phyloP scores from a whole-genome alignment of 768 basidiomycete genomes.

The Boletus sp. region DNA sequence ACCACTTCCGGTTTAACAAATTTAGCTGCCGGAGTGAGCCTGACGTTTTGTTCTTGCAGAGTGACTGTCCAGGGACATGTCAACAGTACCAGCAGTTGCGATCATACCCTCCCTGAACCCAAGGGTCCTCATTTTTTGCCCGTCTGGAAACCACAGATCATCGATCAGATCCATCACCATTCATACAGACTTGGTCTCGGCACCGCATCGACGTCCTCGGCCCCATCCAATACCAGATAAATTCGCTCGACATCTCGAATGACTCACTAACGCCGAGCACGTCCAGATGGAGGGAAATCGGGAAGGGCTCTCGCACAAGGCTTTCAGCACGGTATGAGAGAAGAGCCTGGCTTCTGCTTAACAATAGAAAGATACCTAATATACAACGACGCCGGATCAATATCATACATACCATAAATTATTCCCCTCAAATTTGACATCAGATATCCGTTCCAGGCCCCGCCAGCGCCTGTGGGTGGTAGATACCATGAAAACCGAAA shows the following conservation, averaged over 20 bases:
- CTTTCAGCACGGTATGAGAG: neutral
- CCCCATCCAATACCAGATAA: neutral
- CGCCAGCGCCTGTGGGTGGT: conserved; percentile 4
- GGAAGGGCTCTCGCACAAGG: neutral
- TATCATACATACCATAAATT: neutral
- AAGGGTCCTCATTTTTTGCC: neutral
- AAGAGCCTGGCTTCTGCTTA: neutral
- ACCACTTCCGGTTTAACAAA: neutral
- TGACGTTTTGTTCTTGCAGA: neutral
- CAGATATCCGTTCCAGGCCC: conserved; percentile 23
- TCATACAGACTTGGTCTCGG: neutral
- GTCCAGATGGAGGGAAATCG: neutral
- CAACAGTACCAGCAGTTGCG: neutral
- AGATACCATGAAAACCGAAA: conserved; percentile 39
- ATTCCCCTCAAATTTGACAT: neutral
- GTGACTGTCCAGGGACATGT: neutral
- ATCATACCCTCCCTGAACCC: neutral
- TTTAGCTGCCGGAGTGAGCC: neutral
- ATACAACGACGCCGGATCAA: conserved; percentile 1
- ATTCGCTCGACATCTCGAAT: no score
- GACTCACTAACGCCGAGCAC: neutral
- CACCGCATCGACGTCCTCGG: neutral
- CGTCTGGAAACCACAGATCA: neutral
- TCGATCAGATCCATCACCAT: neutral
- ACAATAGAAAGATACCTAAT: neutral